Evolutionary conservation across 371 early-diverging fungal genomes (phyloP).

Genomic region (Batkoa obscura): DNA sequence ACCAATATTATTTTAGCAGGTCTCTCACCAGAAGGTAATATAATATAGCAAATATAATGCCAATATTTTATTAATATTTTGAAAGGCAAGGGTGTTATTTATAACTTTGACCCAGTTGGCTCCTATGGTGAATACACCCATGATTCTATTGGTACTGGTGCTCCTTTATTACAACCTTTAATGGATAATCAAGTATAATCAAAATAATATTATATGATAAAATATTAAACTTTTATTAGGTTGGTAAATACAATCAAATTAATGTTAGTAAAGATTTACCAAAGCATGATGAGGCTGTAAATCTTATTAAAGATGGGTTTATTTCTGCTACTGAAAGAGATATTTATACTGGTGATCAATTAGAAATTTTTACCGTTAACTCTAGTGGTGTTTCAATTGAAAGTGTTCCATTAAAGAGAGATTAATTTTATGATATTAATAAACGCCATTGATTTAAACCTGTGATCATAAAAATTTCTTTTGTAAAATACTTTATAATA

Average conservation of each 20-base stretch:
- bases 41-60: background rate
- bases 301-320: conserved; percentile 91
- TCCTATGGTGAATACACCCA: conserved; percentile 67
- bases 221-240: conserved; percentile 9
- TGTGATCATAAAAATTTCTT: too few relatives aligned
- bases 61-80: background rate
- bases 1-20: conserved; percentile 85
- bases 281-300: conserved; percentile 44
- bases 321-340: conserved; percentile 97
- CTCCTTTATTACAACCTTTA: conserved; percentile 92
- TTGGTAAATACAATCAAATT: conserved; percentile 22
- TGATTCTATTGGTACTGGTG: conserved; percentile 80
- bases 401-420: conserved; percentile 53
- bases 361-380: conserved; percentile 85
- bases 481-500: too few relatives aligned
- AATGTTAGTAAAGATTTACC: conserved; percentile 16
- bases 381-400: conserved; percentile 57
- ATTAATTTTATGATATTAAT: too few relatives aligned
- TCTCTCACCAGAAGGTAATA: conserved; percentile 59
- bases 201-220: background rate
- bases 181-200: conserved; percentile 86
- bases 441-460: too few relatives aligned
- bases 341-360: conserved; percentile 96
- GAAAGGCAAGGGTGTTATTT: conserved; percentile 72
- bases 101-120: conserved; percentile 94